These are phyloP conservation scores for Debaryomyces maramus DNA, from an alignment of 805 yeast genomes.

Conservation along the genomic window DNA sequence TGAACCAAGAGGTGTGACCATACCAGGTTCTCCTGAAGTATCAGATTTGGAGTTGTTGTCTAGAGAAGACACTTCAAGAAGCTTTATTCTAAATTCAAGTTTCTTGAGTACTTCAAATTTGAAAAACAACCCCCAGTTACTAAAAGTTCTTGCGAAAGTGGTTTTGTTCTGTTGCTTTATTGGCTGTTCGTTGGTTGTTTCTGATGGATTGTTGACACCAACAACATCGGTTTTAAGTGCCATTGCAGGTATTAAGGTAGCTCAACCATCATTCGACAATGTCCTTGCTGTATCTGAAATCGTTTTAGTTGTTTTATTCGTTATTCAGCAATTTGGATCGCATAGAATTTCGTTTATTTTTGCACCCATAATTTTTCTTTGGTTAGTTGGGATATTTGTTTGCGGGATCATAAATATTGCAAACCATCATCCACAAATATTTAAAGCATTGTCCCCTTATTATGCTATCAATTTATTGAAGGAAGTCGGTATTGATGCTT, in stretches of 20 bases:
- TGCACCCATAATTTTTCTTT: slow-evolving; percentile 54
- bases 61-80: slow-evolving; percentile 40
- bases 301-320: slow-evolving; percentile 45
- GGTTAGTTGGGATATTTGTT: slow-evolving; percentile 48
- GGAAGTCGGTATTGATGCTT: slow-evolving; percentile 40
- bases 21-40: slow-evolving; percentile 39
- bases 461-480: slow-evolving; percentile 49
- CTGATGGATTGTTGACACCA: slow-evolving; percentile 64
- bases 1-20: slow-evolving; percentile 46
- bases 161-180: slow-evolving; percentile 45
- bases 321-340: slow-evolving; percentile 51
- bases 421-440: slow-evolving; percentile 41
- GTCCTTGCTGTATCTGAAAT: slow-evolving; percentile 53
- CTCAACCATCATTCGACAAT: slow-evolving; percentile 44
- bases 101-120: slow-evolving; percentile 12
- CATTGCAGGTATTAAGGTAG: slow-evolving; percentile 54
- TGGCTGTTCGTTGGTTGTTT: slow-evolving; percentile 57
- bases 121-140: slow-evolving; percentile 24
- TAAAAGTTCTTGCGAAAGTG: slow-evolving; percentile 28
- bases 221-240: slow-evolving; percentile 63
- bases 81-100: slow-evolving; percentile 13
- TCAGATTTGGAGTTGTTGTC: slow-evolving; percentile 27
- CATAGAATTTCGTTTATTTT: slow-evolving; percentile 47
- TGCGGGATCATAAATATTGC: slow-evolving; percentile 49
- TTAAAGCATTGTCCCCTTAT: slow-evolving; percentile 51